A percentile compares a stretch with the other conserved stretches of the same genome.
phyloP scores from a whole-genome alignment of 2,329 filamentous ascomycete genomes.

The Pseudogymnoascus sp. region DNA sequence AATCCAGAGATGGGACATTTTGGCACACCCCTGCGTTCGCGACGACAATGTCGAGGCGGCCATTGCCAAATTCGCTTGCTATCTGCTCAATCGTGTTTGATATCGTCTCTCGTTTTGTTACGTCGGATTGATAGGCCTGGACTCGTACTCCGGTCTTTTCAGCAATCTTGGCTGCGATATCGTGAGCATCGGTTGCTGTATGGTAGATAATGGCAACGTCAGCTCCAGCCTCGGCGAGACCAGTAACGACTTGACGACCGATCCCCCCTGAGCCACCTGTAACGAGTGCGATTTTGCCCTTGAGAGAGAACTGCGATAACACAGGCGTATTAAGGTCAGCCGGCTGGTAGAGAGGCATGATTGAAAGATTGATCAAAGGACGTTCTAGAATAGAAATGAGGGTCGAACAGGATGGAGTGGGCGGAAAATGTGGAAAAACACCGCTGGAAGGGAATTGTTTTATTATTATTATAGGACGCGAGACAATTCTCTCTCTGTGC shows the following conservation, averaged over 20 bases:
- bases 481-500: neutral
- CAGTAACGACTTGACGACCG: constrained; percentile 35
- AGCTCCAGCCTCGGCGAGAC: constrained; percentile 37
- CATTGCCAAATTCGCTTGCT: constrained; percentile 26
- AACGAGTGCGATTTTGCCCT: constrained; percentile 35
- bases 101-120: constrained; percentile 25
- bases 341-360: constrained; percentile 13
- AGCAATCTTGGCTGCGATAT: constrained; percentile 20
- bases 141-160: constrained; percentile 14
- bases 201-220: constrained; percentile 32
- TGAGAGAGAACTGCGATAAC: constrained; percentile 32
- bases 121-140: constrained; percentile 33
- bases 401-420: neutral
- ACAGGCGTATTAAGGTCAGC: neutral
- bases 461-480: neutral
- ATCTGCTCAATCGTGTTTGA: constrained; percentile 28
- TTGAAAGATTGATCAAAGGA: constrained; percentile 23
- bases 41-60: constrained; percentile 33
- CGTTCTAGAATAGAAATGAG: constrained; percentile 13
- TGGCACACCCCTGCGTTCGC: constrained; percentile 29
- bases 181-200: constrained; percentile 23
- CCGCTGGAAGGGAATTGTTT: neutral
- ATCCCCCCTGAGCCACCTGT: constrained; percentile 39
- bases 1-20: constrained; percentile 32
- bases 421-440: neutral